These are phyloP conservation scores for Tardiomyces blankii DNA, from an alignment of 1,139 yeast genomes.

Conservation along the genomic window DNA sequence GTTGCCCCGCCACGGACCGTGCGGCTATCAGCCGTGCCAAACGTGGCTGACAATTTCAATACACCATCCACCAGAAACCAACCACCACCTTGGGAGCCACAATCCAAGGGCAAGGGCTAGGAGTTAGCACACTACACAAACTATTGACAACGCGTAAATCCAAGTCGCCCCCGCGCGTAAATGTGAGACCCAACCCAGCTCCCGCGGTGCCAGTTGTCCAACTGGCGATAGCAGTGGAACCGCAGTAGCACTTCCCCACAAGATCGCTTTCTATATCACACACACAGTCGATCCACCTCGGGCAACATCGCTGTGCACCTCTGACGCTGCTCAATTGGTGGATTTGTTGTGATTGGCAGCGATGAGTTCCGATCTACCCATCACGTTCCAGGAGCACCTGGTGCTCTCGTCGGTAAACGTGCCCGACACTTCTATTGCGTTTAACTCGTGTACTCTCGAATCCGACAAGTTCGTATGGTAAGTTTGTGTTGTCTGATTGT, in stretches of 20 bases:
- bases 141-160: neutral
- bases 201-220: neutral
- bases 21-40: too few species aligned
- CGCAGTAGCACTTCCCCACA: neutral
- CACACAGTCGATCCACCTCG: neutral
- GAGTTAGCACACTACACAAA: too few species aligned
- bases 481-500: too few species aligned
- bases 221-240: neutral
- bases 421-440: slow-evolving; percentile 74
- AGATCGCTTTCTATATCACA: neutral
- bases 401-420: slow-evolving; percentile 80
- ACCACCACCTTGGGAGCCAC: too few species aligned
- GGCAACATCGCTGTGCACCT: neutral
- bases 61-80: too few species aligned
- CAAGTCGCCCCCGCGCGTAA: neutral
- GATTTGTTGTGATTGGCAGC: neutral
- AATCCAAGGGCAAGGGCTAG: too few species aligned
- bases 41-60: neutral
- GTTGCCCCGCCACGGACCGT: too few species aligned
- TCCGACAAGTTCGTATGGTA: slow-evolving; percentile 71
- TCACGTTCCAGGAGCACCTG: slow-evolving; percentile 91
- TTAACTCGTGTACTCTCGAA: slow-evolving; percentile 88
- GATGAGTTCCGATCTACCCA: slow-evolving; percentile 60
- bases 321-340: slow-evolving; percentile 1
- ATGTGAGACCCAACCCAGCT: neutral